Percentiles rank a stretch among this genome's conserved stretches.
Conservation (phyloP, 208 protist species). For the Acanthamoeba polyphaga region DNA sequence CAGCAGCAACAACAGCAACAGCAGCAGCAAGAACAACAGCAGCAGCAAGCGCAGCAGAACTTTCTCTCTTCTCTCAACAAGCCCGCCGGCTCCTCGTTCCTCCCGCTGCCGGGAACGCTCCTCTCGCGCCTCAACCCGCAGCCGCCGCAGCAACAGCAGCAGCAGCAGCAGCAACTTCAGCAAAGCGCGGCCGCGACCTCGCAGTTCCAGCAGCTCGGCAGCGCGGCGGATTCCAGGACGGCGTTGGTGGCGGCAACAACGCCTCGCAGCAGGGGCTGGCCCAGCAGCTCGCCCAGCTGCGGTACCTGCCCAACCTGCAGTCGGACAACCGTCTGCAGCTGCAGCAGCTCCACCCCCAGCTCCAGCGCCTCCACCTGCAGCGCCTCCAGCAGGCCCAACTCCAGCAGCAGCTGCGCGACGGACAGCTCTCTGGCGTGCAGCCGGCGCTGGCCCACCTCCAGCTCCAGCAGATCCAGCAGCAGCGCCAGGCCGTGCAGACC, state of each 20-base stretch:
- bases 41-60: too few relatives aligned
- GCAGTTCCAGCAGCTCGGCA: too few relatives aligned
- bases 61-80: too few relatives aligned
- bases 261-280: neutral
- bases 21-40: too few relatives aligned
- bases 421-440: neutral
- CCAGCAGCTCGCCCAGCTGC: neutral
- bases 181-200: too few relatives aligned
- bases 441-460: neutral
- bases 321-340: neutral
- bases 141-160: too few relatives aligned
- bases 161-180: too few relatives aligned
- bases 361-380: neutral
- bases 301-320: neutral
- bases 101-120: too few relatives aligned
- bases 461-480: neutral
- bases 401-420: neutral
- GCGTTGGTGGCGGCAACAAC: neutral
- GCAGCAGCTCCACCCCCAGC: slow-evolving; percentile 2
- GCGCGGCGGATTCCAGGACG: too few relatives aligned
- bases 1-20: too few relatives aligned
- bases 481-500: neutral
- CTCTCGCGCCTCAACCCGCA: too few relatives aligned
- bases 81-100: too few relatives aligned
- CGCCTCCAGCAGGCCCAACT: slow-evolving; percentile 19